These are phyloP conservation scores for Fusarium robinianum DNA, from an alignment of 2,329 filamentous ascomycete genomes.

Conservation along the genomic window DNA sequence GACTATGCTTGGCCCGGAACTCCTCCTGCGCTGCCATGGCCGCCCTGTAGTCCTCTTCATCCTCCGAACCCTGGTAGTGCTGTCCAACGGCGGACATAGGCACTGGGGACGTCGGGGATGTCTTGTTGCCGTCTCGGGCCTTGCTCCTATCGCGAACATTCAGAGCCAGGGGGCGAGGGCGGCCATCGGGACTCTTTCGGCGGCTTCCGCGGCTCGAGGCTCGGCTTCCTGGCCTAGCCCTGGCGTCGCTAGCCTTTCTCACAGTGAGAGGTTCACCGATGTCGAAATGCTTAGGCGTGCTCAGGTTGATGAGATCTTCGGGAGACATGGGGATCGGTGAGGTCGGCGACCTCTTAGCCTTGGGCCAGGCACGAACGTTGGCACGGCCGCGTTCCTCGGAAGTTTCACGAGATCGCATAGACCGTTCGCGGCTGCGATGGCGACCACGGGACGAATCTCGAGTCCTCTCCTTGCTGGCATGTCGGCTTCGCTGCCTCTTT, in stretches of 20 bases:
- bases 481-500: conserved; percentile 59
- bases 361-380: conserved; percentile 66
- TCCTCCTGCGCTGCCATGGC: conserved; percentile 59
- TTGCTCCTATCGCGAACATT: conserved; percentile 66
- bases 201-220: conserved; percentile 55
- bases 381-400: conserved; percentile 74
- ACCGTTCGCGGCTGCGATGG: conserved; percentile 54
- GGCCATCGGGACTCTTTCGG: conserved; percentile 52
- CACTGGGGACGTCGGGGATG: conserved; percentile 80
- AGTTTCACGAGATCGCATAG: conserved; percentile 59
- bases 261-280: conserved; percentile 50
- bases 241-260: conserved; percentile 47
- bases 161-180: conserved; percentile 46
- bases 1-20: conserved; percentile 60
- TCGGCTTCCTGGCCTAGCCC: conserved; percentile 48
- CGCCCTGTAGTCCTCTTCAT: conserved; percentile 64
- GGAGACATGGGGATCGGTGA: conserved; percentile 95
- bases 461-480: conserved; percentile 54
- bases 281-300: conserved; percentile 48
- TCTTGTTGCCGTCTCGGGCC: conserved; percentile 58
- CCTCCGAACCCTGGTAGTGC: conserved; percentile 57
- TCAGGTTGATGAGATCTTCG: conserved; percentile 73
- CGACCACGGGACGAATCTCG: conserved; percentile 51
- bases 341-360: conserved; percentile 84
- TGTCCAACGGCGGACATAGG: conserved; percentile 65